Evolutionary conservation across 2,329 filamentous ascomycete species (phyloP).

Genomic region (Colletotrichum gigasporum): DNA sequence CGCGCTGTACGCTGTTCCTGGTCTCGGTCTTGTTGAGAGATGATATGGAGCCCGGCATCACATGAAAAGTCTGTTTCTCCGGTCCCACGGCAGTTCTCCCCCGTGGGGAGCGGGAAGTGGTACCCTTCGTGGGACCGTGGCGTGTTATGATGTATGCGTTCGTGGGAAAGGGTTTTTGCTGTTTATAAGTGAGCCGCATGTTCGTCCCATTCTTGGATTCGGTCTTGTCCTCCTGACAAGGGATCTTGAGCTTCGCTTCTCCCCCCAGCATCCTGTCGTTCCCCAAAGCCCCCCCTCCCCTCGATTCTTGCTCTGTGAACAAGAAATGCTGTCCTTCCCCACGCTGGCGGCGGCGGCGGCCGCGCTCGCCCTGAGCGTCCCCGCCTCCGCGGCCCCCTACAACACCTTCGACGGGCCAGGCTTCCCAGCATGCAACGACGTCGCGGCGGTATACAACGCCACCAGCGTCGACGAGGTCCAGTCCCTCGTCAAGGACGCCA

Average conservation of each 20-base stretch:
- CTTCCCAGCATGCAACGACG: constrained; percentile 56
- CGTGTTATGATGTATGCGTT: no score
- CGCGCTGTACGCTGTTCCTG: not conserved
- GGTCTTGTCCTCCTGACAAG: not conserved
- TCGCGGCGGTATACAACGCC: constrained; percentile 54
- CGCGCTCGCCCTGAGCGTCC: constrained; percentile 33
- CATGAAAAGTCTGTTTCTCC: not conserved
- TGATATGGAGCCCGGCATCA: not conserved
- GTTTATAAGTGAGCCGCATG: not conserved
- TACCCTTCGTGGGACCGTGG: no score
- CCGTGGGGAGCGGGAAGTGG: not conserved
- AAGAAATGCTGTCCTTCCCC: not conserved
- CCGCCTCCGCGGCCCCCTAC: constrained; percentile 44
- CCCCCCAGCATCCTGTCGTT: no score
- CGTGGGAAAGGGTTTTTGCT: not conserved
- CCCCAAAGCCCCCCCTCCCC: no score
- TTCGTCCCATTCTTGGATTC: not conserved
- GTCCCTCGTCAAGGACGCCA: constrained; percentile 50
- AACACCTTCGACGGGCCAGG: constrained; percentile 61
- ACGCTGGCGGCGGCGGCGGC: no score
- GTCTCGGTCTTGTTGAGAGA: not conserved
- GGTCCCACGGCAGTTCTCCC: constrained; percentile 13
- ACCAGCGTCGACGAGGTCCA: constrained; percentile 54
- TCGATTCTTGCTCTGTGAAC: no score
- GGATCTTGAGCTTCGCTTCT: not conserved